phyloP scores from a whole-genome alignment of 164 flowering plant genomes.

The Aristolochia contorta region DNA sequence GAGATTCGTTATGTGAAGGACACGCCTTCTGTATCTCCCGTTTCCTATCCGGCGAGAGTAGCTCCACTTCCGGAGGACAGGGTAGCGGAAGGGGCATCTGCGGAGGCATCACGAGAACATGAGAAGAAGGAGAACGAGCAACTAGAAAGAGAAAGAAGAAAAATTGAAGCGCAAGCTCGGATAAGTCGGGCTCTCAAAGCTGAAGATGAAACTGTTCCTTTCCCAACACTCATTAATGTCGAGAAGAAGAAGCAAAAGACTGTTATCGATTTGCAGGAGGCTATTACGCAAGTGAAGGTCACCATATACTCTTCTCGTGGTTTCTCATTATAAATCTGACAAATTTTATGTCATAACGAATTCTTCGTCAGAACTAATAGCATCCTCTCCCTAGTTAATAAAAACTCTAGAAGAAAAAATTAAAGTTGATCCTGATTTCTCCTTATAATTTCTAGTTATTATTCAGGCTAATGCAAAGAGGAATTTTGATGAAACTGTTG shows the following conservation, averaged over 20 bases:
- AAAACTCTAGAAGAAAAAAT: background rate
- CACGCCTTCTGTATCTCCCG: constrained; percentile 40
- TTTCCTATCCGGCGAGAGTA: constrained; percentile 49
- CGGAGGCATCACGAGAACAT: constrained; percentile 11
- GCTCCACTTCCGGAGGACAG: constrained; percentile 79
- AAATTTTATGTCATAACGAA: background rate
- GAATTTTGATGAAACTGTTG: constrained; percentile 76
- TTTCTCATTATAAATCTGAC: background rate
- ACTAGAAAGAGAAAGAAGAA: constrained; percentile 36
- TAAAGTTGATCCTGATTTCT: background rate
- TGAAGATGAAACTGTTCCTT: constrained; percentile 42
- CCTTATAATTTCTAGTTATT: constrained; percentile 1
- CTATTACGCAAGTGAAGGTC: constrained; percentile 80
- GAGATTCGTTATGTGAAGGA: constrained; percentile 68
- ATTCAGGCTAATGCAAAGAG: constrained; percentile 71
- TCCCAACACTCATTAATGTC: constrained; percentile 55
- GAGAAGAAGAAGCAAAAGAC: constrained; percentile 45
- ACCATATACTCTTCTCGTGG: constrained; percentile 6
- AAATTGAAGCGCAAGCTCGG: constrained; percentile 26
- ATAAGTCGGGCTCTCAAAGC: constrained; percentile 16
- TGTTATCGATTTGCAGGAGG: constrained; percentile 70
- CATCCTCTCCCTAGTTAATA: too few species aligned
- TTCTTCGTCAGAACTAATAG: background rate
- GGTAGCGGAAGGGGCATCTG: constrained; percentile 7
- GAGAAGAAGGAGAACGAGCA: constrained; percentile 14